Base-by-base conservation (phyloP, 2,329 filamentous ascomycete species). In the Xenosphaeropsis pyriputrescens region DNA sequence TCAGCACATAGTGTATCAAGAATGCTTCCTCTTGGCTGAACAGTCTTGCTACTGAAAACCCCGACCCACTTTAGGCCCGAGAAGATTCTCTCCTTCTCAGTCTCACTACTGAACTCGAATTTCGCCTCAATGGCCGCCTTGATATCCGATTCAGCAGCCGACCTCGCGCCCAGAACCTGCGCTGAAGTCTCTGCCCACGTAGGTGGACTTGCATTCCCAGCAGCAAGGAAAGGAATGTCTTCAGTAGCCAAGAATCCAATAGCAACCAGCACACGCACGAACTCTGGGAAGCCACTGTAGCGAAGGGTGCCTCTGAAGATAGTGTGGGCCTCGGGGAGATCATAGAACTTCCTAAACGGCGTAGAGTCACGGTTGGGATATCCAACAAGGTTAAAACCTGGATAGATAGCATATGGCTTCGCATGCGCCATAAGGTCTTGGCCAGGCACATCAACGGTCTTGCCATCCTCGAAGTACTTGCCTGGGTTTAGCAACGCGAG, bases 1-100 rank as follows among this genome's bases (percentile, higher is more conserved):
- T 68, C 72, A n/a, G 75, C 77, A 57, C 78, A 85, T 15, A 85
- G 68, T 1, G 76, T 82, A 53, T 84, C 80, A 22, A 85, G 66
- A 3, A 78, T 71, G 55, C 72, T 85, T 19, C 68, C 72, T 16
- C 68, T 64, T 18, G 75, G 68, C 17, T 57, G 72, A 48, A 73
- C 76, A 46, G 64, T 57, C 49, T 72, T 64, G 42, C 75, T 67
- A 3, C 57, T 58, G 41, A 61, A 59, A 6, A 75, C 54, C 17
- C 70, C 70, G 43, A 75, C 67, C 77, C 78, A 81, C 46, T 69
- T 67, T 19, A 82, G 62, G 36, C 77, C 78, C 33, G 65, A 61
- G 37, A 82, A 55, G 50, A 82, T 72, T 45, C 69, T 69, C 34
- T 72, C 59, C 53, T 77, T 73, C 56, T 81, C 68, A n/a, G 70